Percentiles rank a stretch among this genome's conserved stretches.
Conservation (phyloP, 2,329 filamentous ascomycete species). For the Trichoderma harzianum region DNA sequence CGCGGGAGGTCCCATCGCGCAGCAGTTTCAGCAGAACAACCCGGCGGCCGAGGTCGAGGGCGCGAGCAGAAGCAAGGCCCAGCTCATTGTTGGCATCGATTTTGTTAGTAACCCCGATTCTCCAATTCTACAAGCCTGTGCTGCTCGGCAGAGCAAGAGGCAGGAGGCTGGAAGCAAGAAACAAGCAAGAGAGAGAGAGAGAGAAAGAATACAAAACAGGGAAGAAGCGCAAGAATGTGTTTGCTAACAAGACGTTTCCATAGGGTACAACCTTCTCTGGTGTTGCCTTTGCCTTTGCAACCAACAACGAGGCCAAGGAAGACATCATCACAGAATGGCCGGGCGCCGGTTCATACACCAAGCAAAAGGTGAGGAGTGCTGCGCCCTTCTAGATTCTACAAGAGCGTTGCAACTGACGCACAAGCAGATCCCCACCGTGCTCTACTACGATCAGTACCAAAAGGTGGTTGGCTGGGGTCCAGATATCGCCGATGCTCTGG, state of each 20-base stretch:
- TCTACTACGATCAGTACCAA: conserved; percentile 99
- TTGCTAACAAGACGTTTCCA: neutral
- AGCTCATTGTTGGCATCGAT: conserved; percentile 97
- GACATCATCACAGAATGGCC: conserved; percentile 99
- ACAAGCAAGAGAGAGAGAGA: neutral
- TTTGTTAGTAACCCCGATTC: conserved; percentile 62
- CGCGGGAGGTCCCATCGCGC: conserved; percentile 36
- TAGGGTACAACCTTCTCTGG: conserved; percentile 97
- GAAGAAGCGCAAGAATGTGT: neutral
- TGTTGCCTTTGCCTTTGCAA: conserved; percentile 94
- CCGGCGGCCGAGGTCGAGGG: conserved; percentile 76
- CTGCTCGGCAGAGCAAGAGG: neutral
- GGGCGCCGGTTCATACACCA: conserved; percentile 93
- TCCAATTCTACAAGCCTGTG: neutral
- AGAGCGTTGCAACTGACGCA: neutral
- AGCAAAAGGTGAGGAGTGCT: conserved; percentile 76
- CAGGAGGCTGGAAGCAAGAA: neutral
- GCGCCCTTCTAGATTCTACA: neutral
- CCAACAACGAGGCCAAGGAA: conserved; percentile 95
- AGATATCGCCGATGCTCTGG: conserved; percentile 94
- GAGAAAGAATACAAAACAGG: neutral
- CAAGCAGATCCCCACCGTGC: conserved; percentile 87
- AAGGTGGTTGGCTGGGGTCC: conserved; percentile 99
- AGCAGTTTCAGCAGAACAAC: conserved; percentile 43
- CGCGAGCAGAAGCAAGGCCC: conserved; percentile 85